phyloP scores from a whole-genome alignment of 352 stramenopile species.

The Phytophthora podocarpi region DNA sequence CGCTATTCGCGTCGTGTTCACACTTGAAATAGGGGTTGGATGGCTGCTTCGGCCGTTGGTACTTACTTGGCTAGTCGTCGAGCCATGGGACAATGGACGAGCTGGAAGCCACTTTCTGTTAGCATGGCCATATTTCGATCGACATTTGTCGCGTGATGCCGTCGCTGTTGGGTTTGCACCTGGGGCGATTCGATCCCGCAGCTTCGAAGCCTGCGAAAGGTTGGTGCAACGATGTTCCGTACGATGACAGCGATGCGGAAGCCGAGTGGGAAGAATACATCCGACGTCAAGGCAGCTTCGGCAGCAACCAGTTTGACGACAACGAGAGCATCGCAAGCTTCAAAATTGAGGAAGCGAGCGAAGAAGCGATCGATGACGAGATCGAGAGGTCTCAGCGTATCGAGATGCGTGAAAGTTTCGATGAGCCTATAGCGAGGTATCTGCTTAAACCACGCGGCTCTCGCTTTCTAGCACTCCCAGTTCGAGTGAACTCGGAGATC shows the following conservation, averaged over 20 bases:
- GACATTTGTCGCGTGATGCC: constrained; percentile 23
- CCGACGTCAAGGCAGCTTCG: constrained; percentile 4
- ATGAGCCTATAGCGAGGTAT: not conserved
- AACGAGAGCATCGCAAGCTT: constrained; percentile 21
- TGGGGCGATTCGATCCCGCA: constrained; percentile 18
- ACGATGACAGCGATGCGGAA: constrained; percentile 20
- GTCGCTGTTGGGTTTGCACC: constrained; percentile 21
- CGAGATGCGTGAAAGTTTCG: not conserved
- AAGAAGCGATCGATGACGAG: constrained; percentile 29
- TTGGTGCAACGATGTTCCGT: constrained; percentile 31
- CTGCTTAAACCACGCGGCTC: not conserved
- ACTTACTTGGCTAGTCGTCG: constrained; percentile 14
- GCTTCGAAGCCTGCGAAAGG: constrained; percentile 21
- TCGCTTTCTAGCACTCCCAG: constrained; percentile 3
- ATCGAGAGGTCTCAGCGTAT: constrained; percentile 12
- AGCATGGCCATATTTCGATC: constrained; percentile 23
- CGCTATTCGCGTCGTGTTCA: not conserved
- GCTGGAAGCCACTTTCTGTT: not conserved
- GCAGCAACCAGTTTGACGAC: constrained; percentile 20
- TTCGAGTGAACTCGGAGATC: constrained; percentile 4
- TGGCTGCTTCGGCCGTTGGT: constrained; percentile 17
- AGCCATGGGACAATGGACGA: constrained; percentile 21
- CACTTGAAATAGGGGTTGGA: constrained; percentile 19
- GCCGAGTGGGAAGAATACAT: constrained; percentile 26
- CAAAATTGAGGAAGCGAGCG: constrained; percentile 24